Evolutionary conservation across 495 filamentous ascomycete species (phyloP).

Genomic region (Penicillium taxi): DNA sequence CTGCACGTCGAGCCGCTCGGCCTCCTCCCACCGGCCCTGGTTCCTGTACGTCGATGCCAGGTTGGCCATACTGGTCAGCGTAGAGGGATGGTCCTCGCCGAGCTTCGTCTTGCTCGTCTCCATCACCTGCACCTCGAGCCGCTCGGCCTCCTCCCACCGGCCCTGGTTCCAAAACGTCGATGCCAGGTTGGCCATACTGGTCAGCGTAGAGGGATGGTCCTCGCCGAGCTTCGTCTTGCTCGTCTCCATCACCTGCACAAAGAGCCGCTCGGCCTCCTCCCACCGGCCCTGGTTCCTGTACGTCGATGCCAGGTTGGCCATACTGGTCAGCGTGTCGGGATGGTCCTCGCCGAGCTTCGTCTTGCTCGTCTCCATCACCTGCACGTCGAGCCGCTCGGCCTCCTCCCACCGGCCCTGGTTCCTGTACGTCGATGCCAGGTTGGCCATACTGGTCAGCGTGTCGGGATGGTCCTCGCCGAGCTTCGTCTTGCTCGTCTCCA

Average conservation of each 20-base stretch:
- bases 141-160: background rate
- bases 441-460: slow-evolving; percentile 6
- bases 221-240: background rate
- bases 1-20: background rate
- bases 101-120: background rate
- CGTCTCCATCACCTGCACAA: background rate
- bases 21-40: background rate
- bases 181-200: slow-evolving; percentile 2
- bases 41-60: too few species aligned
- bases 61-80: background rate
- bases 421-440: slow-evolving; percentile 2
- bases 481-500: slow-evolving; percentile 3
- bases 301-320: slow-evolving; percentile 1
- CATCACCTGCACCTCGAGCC: background rate
- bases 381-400: background rate
- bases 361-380: slow-evolving; percentile 1
- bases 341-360: background rate
- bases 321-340: slow-evolving; percentile 1
- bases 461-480: slow-evolving; percentile 9
- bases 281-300: slow-evolving; percentile 1
- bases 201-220: background rate
- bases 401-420: slow-evolving; percentile 1
- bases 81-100: background rate
- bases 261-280: slow-evolving; percentile 1
- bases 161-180: background rate